Evolutionary conservation across 495 filamentous ascomycete species (phyloP).

Genomic region (Xylaria telfairii): DNA sequence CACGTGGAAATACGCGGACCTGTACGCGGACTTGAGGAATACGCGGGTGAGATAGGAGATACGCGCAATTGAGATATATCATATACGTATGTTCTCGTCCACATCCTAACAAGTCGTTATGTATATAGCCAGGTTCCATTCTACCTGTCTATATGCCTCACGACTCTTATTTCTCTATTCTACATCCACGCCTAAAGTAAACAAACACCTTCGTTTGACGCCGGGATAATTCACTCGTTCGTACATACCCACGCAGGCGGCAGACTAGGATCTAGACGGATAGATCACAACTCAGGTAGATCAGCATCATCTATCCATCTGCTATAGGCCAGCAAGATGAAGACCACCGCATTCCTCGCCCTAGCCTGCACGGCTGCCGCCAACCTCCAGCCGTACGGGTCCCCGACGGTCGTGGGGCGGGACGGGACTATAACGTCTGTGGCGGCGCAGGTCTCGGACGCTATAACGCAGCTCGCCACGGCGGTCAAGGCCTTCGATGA

Average conservation of each 20-base stretch:
- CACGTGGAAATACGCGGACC: not conserved
- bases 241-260: conserved; percentile 1
- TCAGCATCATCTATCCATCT: not conserved
- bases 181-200: not conserved
- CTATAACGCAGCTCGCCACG: not conserved
- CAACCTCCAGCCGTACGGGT: not conserved
- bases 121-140: not conserved
- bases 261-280: not conserved
- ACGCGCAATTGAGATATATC: not conserved
- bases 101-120: not conserved
- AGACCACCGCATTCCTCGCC: not conserved
- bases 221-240: not conserved
- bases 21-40: conserved; percentile 1
- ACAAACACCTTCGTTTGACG: not conserved
- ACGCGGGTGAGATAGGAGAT: not conserved
- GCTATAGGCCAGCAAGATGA: not conserved
- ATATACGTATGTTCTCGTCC: not conserved
- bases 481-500: not conserved
- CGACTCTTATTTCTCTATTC: not conserved
- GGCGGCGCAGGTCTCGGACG: not conserved
- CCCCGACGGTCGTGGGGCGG: not conserved
- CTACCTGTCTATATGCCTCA: not conserved
- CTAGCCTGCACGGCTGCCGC: not conserved
- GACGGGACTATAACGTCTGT: not conserved
- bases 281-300: conserved; percentile 2